phyloP scores from a whole-genome alignment of 2,329 filamentous ascomycete species.

The Apiospora pterosperma region DNA sequence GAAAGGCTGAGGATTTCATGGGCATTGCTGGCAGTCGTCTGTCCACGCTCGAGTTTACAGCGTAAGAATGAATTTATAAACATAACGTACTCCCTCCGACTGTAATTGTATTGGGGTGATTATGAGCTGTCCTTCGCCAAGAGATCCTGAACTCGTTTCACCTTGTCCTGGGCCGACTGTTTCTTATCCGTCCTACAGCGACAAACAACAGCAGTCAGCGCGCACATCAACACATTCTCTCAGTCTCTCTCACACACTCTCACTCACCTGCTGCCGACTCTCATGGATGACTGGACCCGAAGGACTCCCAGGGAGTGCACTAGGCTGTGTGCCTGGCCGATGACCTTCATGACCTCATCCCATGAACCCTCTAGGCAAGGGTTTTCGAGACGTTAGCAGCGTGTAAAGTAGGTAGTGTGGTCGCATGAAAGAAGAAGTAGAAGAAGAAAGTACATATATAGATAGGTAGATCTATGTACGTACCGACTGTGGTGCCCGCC shows the following conservation, averaged over 20 bases:
- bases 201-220: neutral
- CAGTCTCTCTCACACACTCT: neutral
- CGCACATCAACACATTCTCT: neutral
- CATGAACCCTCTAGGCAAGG: conserved; percentile 78
- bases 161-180: conserved; percentile 79
- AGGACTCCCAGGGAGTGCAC: conserved; percentile 75
- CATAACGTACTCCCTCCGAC: neutral
- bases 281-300: conserved; percentile 84
- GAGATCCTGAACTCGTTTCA: conserved; percentile 56
- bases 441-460: conserved; percentile 4
- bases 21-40: neutral
- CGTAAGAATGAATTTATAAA: neutral
- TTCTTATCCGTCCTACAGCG: conserved; percentile 72
- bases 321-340: conserved; percentile 80
- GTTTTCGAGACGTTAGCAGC: neutral
- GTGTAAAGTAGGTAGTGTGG: neutral
- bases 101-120: neutral
- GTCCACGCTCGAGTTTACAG: neutral
- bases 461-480: conserved; percentile 26
- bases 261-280: conserved; percentile 72
- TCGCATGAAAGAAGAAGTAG: neutral
- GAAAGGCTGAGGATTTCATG: neutral
- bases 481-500: conserved; percentile 88
- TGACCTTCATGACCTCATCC: conserved; percentile 80
- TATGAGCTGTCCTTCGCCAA: conserved; percentile 28